Evolutionary conservation across 2,329 filamentous ascomycete genomes (phyloP), one percentile per base, ranked within the genome.

Genomic region (Curvularia lunata): DNA sequence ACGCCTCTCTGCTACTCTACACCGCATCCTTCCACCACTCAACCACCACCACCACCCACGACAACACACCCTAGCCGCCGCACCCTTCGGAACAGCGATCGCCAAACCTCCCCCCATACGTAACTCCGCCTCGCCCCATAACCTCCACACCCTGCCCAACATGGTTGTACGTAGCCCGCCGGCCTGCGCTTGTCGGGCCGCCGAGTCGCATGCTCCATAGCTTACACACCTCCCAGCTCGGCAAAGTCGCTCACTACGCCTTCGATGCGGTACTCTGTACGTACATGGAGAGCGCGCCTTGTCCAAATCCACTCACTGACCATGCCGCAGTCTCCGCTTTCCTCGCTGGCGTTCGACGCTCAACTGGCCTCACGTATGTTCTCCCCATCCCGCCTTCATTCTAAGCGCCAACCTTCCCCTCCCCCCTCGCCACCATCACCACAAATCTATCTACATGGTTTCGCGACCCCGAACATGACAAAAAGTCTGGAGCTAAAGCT

Each of bases 291-390:
- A 38, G 38, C 48, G 48, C 51, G 45, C 54, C 37, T 52, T 43
- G 48, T 47, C 18, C 10, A 9, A 13, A 23, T 10, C 42, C 56
- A 12, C 34, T 30, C 38, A 54, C 70, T 71, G 41, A 72, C 61
- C 54, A 32, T 28, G 3, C 21, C 46, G 4, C 66, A 96, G 91
- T 99, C 78, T 99, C 95, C 72, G 91, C 95, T 63, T 94, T 98
- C 78, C 88, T 99, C 67, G 95, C 95, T 38, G 95, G 95, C 73
- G 93, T 99, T 83, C 96, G 96, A 82, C 92, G 95, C 70, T 97
- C 94, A 65, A 98, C 95, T 61, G 95, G 95, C 73, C 85, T 99
- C 81, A 97, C 93, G 95, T 99, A 91, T 86, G 91, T 75, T 54
- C 58, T 43, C 55, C 27, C 52, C 51, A n/a, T 27, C 41, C 30